A percentile compares a stretch with the other conserved stretches of the same genome.
These are phyloP conservation scores for Amanita polypyramis DNA, from an alignment of 768 basidiomycete genomes.

Conservation along the genomic window DNA sequence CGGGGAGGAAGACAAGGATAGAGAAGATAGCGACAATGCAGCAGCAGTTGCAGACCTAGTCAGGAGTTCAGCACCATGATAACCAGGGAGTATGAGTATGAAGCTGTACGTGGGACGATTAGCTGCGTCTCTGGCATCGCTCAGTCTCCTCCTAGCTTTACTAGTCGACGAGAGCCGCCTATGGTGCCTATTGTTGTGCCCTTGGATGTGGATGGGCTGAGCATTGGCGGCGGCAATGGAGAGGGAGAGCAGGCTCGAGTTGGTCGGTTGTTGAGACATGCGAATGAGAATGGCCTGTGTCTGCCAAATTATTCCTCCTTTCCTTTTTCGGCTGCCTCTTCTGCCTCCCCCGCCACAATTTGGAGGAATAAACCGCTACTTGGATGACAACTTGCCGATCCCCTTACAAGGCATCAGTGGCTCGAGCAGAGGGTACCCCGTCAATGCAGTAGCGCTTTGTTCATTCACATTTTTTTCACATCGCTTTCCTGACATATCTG, in stretches of 20 bases:
- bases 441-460: no score
- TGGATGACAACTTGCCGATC: no score
- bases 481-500: no score
- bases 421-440: no score
- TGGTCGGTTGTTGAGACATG: conserved; percentile 6
- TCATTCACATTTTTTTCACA: no score
- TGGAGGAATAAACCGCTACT: no score
- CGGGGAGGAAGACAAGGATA: conserved; percentile 34
- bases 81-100: not conserved
- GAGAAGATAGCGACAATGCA: conserved; percentile 32
- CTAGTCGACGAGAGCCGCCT: conserved; percentile 64
- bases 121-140: conserved; percentile 74
- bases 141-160: conserved; percentile 58
- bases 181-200: conserved; percentile 35
- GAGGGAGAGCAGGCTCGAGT: conserved; percentile 52
- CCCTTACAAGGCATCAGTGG: no score
- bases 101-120: conserved; percentile 61
- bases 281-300: not conserved
- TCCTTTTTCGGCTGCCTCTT: not conserved
- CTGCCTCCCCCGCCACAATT: not conserved
- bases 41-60: conserved; percentile 16
- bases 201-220: conserved; percentile 28
- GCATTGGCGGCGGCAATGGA: conserved; percentile 51
- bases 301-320: not conserved
- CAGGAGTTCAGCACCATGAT: not conserved